Evolutionary conservation across 1,139 yeast genomes (phyloP).

Genomic region (Pichia sp.): DNA sequence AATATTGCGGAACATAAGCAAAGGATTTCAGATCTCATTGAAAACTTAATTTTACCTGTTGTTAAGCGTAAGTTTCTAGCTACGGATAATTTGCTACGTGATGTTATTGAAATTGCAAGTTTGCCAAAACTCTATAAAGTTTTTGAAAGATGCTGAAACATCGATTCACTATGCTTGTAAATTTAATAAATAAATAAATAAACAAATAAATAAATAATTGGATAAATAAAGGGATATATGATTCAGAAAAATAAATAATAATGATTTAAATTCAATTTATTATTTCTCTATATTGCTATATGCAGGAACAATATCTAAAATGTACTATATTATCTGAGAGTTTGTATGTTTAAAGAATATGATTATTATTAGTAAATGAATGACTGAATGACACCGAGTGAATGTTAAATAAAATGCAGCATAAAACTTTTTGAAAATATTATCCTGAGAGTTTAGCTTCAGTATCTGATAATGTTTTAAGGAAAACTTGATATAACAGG

Average conservation of each 20-base stretch:
- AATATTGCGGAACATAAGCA: slow-evolving; percentile 21
- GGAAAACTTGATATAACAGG: slow-evolving; percentile 65
- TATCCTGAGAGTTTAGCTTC: slow-evolving; percentile 16
- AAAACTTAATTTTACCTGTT: slow-evolving; percentile 59
- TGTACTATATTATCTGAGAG: no score
- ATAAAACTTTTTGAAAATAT: background rate
- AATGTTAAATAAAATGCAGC: no score
- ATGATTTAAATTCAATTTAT: background rate
- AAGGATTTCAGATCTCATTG: slow-evolving; percentile 37
- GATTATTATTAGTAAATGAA: background rate
- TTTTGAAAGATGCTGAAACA: slow-evolving; percentile 73
- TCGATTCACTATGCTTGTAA: background rate
- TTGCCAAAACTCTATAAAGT: slow-evolving; percentile 87
- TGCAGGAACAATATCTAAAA: background rate
- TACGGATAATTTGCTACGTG: slow-evolving; percentile 43
- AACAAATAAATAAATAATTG: background rate
- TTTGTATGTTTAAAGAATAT: background rate
- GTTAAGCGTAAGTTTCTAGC: slow-evolving; percentile 63
- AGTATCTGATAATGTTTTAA: slow-evolving; percentile 34
- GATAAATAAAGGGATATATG: background rate
- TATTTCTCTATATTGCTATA: background rate
- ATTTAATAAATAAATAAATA: background rate
- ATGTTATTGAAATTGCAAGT: slow-evolving; percentile 80
- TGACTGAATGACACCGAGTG: no score
- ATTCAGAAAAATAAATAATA: background rate